Conservation (phyloP, 1,284 basidiomycete genomes). For the Xanthoconium separans region DNA sequence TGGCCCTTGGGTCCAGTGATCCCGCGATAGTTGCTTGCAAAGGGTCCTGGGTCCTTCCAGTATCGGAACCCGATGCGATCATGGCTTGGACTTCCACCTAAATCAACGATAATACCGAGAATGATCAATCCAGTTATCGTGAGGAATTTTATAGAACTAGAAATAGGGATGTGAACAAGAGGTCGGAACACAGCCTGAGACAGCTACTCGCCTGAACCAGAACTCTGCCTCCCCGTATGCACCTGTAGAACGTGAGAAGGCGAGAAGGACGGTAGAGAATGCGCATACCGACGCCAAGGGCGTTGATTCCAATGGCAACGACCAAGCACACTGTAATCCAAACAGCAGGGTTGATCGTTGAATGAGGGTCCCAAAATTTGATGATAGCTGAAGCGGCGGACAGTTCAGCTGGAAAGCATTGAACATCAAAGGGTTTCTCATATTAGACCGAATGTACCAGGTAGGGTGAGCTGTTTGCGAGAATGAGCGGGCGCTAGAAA, state of each 20-base stretch:
- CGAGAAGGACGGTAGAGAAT: neutral
- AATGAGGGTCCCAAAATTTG: slow-evolving; percentile 48
- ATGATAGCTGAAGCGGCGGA: slow-evolving; percentile 64
- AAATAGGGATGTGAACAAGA: neutral
- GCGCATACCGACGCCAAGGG: slow-evolving; percentile 45
- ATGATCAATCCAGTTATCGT: slow-evolving; percentile 44
- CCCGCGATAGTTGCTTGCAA: slow-evolving; percentile 25
- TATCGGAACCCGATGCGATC: slow-evolving; percentile 44
- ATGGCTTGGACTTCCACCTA: slow-evolving; percentile 41
- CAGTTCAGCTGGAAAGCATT: slow-evolving; percentile 47
- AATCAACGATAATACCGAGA: slow-evolving; percentile 42
- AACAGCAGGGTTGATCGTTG: slow-evolving; percentile 51
- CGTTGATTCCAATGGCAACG: slow-evolving; percentile 63
- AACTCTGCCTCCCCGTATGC: slow-evolving; percentile 57
- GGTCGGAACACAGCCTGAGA: neutral
- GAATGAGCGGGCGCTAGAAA: slow-evolving; percentile 1
- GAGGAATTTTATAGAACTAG: slow-evolving; percentile 43
- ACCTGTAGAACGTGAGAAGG: slow-evolving; percentile 22
- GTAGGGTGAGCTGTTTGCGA: slow-evolving; percentile 23
- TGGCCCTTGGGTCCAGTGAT: slow-evolving; percentile 36
- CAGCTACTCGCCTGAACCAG: slow-evolving; percentile 36
- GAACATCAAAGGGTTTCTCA: neutral
- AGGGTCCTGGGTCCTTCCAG: slow-evolving; percentile 48
- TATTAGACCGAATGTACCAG: slow-evolving; percentile 15
- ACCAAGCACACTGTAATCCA: slow-evolving; percentile 67